Percentiles rank a stretch among this genome's conserved stretches.
Evolutionary conservation across 331 rosid species (phyloP).

Genomic region (Malus hybrid): DNA sequence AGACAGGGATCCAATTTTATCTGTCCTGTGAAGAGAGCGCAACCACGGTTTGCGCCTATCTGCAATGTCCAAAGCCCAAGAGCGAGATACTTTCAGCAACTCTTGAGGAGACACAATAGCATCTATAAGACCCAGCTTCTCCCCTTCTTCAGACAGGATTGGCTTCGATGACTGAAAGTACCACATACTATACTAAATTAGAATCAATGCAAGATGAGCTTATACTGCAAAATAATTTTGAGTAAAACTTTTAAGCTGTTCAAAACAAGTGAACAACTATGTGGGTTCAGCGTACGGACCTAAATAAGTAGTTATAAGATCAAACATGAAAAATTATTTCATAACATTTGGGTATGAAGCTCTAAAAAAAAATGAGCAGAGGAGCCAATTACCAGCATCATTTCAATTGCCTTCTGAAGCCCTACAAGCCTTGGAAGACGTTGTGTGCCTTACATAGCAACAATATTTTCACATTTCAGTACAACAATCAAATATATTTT

Average conservation of each 20-base stretch:
- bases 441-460: conserved; percentile 72
- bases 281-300: not conserved
- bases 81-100: conserved; percentile 65
- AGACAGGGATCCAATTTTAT: conserved; percentile 62
- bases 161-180: conserved; percentile 64
- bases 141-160: conserved; percentile 87
- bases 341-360: not conserved
- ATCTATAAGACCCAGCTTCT: conserved; percentile 85
- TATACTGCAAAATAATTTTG: not conserved
- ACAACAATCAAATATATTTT: not conserved
- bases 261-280: not conserved
- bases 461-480: conserved; percentile 19
- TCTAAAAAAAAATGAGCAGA: not conserved
- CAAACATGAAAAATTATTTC: not conserved
- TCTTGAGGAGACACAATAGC: conserved; percentile 69
- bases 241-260: not conserved
- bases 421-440: conserved; percentile 98
- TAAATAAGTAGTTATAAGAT: not conserved
- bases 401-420: conserved; percentile 70
- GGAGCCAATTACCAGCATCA: conserved; percentile 69
- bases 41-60: conserved; percentile 72
- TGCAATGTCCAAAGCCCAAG: conserved; percentile 83
- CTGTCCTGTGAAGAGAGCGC: conserved; percentile 84
- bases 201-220: not conserved
- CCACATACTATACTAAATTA: not conserved